These are phyloP conservation scores for Metschnikowia proteae DNA, from an alignment of 805 yeast species.

Conservation along the genomic window DNA sequence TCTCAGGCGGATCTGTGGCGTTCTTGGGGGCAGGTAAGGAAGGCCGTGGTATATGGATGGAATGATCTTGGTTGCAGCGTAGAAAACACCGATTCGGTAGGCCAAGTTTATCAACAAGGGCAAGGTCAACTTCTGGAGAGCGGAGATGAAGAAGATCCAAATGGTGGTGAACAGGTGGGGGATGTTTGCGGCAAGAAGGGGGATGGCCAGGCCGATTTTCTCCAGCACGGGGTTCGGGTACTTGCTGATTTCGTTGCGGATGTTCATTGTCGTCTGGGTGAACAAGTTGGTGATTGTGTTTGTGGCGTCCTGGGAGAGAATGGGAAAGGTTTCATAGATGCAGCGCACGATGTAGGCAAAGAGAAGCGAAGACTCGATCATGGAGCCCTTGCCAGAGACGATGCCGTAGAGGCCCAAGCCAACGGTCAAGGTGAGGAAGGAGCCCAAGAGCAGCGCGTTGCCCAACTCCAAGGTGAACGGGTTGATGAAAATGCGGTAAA, in stretches of 20 bases:
- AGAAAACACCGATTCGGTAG: constrained; percentile 80
- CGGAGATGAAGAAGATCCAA: constrained; percentile 50
- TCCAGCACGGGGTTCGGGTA: constrained; percentile 33
- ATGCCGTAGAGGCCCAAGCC: constrained; percentile 82
- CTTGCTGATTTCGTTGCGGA: constrained; percentile 33
- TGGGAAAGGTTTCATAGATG: constrained; percentile 89
- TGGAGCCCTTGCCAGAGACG: constrained; percentile 76
- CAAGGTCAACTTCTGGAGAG: constrained; percentile 66
- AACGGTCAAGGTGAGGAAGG: constrained; percentile 70
- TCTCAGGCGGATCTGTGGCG: constrained; percentile 35
- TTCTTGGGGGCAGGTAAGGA: constrained; percentile 38
- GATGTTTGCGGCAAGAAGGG: constrained; percentile 49
- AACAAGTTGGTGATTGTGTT: constrained; percentile 30
- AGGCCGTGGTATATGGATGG: constrained; percentile 60
- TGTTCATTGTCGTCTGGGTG: constrained; percentile 31
- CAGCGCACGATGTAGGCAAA: constrained; percentile 91
- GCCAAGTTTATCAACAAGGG: constrained; percentile 79
- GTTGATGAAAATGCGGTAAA: constrained; percentile 78
- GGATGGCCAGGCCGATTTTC: constrained; percentile 29
- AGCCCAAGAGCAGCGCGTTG: constrained; percentile 82
- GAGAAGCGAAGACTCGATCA: constrained; percentile 82
- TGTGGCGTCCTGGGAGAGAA: constrained; percentile 55
- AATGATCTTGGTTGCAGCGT: constrained; percentile 89
- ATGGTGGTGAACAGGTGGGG: constrained; percentile 51
- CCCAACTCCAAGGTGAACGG: constrained; percentile 66